phyloP scores from a whole-genome alignment of 2,329 filamentous ascomycete species.

The Colletotrichum tamarilloi region DNA sequence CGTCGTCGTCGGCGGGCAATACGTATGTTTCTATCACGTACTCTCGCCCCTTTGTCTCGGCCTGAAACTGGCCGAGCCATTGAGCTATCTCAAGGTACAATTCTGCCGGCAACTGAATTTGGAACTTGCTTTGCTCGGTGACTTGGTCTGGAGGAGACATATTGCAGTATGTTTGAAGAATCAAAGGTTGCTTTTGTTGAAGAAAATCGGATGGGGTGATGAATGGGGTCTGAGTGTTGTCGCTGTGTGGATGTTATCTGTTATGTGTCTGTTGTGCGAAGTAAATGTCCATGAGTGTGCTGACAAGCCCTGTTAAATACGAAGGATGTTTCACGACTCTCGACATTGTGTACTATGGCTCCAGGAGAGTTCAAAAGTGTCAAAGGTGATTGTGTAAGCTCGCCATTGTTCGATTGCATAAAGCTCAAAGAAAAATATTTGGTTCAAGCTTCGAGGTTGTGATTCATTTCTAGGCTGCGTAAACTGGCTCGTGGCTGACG shows the following conservation, averaged over 20 bases:
- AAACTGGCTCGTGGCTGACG: conserved; percentile 21
- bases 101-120: not conserved
- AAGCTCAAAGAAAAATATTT: not conserved
- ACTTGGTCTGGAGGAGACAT: not conserved
- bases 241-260: not conserved
- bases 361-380: not conserved
- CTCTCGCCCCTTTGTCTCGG: not conserved
- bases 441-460: conserved; percentile 17
- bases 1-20: not conserved
- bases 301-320: not conserved
- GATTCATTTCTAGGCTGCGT: conserved; percentile 35
- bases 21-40: too few relatives aligned
- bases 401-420: not conserved
- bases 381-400: not conserved
- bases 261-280: too few relatives aligned
- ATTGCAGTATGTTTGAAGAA: not conserved
- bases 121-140: not conserved
- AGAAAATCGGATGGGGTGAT: not conserved
- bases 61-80: not conserved
- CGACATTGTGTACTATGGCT: not conserved
- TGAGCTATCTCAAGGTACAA: not conserved
- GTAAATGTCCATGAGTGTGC: not conserved
- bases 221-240: too few relatives aligned
- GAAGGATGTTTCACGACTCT: not conserved
- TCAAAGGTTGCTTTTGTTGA: not conserved